Base-by-base conservation (phyloP, 805 yeast species). In the Ogataea wickerhamii region DNA sequence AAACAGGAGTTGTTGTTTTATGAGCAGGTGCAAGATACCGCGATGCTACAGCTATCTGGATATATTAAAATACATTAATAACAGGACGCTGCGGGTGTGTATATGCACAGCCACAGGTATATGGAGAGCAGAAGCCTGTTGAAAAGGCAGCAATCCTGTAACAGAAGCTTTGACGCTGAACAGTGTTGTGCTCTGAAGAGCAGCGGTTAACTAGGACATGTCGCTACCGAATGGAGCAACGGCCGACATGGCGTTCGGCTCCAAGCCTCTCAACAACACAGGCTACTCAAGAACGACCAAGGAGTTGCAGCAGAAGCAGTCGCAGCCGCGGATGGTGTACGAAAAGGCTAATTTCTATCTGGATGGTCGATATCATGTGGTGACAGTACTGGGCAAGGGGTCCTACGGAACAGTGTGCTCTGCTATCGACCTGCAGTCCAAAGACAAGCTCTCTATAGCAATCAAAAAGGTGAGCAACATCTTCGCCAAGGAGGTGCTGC, bases 371-470 rank as follows among this genome's bases (percentile, higher is more conserved):
- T 87, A 85, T 58, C 66, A 71, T 36, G 66, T 85, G 12, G 60
- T 70, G 18, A 67, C 69, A 26, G 66, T 80, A 2, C 66, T 87
- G 37, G 96, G 96, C 0, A 80, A 80, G 53, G 96, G 96, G 0
- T 81, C 95, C 0, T 87, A 87, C 56, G 96, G 96, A 1, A 76
- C 80, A 0, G 96, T 87, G 4, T 85, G 93, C 47, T 77, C 86
- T 3, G 94, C 91, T 0, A 45, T 71, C 6, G 87, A 80, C 52
- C 48, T 64, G n/a, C 59, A 64, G 27, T 49, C 69, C 11, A 64
- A 61, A 27, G 61, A 55, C 12, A 56, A 60, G 8, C 59, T 64
- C 0, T 37, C 52, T 4, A 59, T 88, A 12, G 97, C 96, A 6
- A 80, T 89, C 37, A 89, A 89, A 58, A 86, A 86, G 55, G 84